phyloP scores from a whole-genome alignment of 2,329 filamentous ascomycete genomes.

The Talaromyces piceae region DNA sequence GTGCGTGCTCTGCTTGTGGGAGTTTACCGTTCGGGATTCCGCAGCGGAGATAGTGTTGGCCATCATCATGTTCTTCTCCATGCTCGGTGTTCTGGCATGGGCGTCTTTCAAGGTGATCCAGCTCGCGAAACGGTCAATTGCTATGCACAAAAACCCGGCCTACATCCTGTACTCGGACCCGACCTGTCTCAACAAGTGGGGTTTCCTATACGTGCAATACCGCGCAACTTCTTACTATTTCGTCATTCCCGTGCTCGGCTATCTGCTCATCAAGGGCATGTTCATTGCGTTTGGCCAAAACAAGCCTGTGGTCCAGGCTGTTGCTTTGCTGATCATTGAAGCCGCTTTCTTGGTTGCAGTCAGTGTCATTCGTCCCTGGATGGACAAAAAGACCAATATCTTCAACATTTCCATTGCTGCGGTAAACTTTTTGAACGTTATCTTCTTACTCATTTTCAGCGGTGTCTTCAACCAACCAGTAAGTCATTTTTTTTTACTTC shows the following conservation, averaged over 20 bases:
- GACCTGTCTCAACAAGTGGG: conserved; percentile 93
- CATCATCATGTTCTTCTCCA: conserved; percentile 78
- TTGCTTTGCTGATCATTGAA: conserved; percentile 78
- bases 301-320: conserved; percentile 64
- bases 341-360: conserved; percentile 67
- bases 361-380: conserved; percentile 81
- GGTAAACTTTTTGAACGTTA: conserved; percentile 82
- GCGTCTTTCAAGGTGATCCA: conserved; percentile 83
- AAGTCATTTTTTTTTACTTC: conserved; percentile 24
- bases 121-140: conserved; percentile 78
- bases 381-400: conserved; percentile 97
- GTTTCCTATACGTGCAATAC: conserved; percentile 95
- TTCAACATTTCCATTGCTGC: conserved; percentile 91
- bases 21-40: conserved; percentile 80
- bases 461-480: conserved; percentile 75
- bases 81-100: conserved; percentile 72
- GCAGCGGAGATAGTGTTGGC: conserved; percentile 78
- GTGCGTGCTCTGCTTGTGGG: conserved; percentile 85
- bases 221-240: conserved; percentile 94
- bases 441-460: conserved; percentile 85
- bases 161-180: conserved; percentile 97
- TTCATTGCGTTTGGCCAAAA: conserved; percentile 77
- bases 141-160: conserved; percentile 90
- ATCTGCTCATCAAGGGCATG: conserved; percentile 79
- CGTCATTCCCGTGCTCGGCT: conserved; percentile 69